These are phyloP conservation scores for Solanum arcanum DNA, from an alignment of 257 asterid genomes.

Conservation along the genomic window DNA sequence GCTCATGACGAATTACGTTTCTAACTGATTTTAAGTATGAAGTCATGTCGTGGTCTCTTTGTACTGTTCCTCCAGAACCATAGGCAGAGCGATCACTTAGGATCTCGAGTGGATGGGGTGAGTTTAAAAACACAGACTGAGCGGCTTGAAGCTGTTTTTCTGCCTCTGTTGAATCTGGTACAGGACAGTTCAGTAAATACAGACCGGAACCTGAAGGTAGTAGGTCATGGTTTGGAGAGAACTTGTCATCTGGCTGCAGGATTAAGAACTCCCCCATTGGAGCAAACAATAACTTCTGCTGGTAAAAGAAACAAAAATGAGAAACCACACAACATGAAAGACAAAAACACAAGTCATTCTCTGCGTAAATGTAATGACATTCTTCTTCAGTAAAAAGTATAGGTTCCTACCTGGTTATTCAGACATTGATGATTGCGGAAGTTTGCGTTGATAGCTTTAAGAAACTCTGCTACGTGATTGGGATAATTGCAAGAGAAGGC, in stretches of 20 bases:
- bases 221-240: constrained; percentile 83
- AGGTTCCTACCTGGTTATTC: constrained; percentile 45
- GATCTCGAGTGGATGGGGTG: constrained; percentile 95
- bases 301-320: not conserved
- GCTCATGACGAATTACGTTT: constrained; percentile 60
- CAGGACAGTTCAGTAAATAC: constrained; percentile 43
- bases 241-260: constrained; percentile 73
- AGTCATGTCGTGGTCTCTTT: constrained; percentile 82
- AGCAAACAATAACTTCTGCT: constrained; percentile 66
- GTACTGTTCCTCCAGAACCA: constrained; percentile 76
- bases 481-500: constrained; percentile 96
- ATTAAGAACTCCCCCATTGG: constrained; percentile 88
- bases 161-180: constrained; percentile 25
- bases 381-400: not conserved
- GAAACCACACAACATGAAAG: not conserved
- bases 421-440: constrained; percentile 85
- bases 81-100: constrained; percentile 80
- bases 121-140: constrained; percentile 42
- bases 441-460: constrained; percentile 75
- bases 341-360: not conserved
- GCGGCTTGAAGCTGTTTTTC: constrained; percentile 65
- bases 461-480: constrained; percentile 74
- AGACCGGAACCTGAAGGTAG: constrained; percentile 89
- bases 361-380: not conserved
- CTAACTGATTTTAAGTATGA: constrained; percentile 56